phyloP scores from a whole-genome alignment of 768 basidiomycete species.

The Tulasnella sp. region DNA sequence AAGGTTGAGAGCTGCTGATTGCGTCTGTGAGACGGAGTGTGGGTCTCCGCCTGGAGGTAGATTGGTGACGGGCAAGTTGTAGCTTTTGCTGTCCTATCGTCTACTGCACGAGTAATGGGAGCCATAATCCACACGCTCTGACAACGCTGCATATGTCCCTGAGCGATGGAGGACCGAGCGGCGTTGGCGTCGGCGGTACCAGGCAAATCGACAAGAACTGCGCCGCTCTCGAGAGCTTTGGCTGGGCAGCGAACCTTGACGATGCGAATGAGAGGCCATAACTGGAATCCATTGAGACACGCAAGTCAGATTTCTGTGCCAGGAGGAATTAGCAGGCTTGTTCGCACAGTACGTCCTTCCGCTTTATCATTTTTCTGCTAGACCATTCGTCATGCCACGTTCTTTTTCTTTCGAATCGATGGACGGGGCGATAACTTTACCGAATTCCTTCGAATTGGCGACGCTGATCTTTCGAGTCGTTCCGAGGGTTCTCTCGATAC shows the following conservation, averaged over 20 bases:
- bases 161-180: slow-evolving; percentile 53
- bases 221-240: slow-evolving; percentile 47
- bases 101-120: slow-evolving; percentile 55
- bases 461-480: slow-evolving; percentile 46
- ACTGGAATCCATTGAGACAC: slow-evolving; percentile 27
- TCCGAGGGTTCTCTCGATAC: slow-evolving; percentile 43
- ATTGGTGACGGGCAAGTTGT: too few relatives aligned
- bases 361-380: slow-evolving; percentile 27
- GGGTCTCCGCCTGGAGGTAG: too few relatives aligned
- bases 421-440: slow-evolving; percentile 49
- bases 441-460: slow-evolving; percentile 45
- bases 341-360: slow-evolving; percentile 31
- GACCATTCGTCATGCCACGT: slow-evolving; percentile 42
- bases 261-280: slow-evolving; percentile 58
- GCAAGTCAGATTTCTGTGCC: background rate
- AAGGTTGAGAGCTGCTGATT: too few relatives aligned
- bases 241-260: slow-evolving; percentile 52
- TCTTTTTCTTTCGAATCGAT: slow-evolving; percentile 57
- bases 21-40: too few relatives aligned
- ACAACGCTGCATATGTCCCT: slow-evolving; percentile 59
- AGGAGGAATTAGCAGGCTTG: background rate
- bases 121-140: slow-evolving; percentile 59
- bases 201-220: slow-evolving; percentile 57
- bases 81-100: slow-evolving; percentile 57
- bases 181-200: slow-evolving; percentile 59